A percentile compares a stretch with the other conserved stretches of the same genome.
Conservation (phyloP, 2,329 filamentous ascomycete species). For the Claviceps africana region DNA sequence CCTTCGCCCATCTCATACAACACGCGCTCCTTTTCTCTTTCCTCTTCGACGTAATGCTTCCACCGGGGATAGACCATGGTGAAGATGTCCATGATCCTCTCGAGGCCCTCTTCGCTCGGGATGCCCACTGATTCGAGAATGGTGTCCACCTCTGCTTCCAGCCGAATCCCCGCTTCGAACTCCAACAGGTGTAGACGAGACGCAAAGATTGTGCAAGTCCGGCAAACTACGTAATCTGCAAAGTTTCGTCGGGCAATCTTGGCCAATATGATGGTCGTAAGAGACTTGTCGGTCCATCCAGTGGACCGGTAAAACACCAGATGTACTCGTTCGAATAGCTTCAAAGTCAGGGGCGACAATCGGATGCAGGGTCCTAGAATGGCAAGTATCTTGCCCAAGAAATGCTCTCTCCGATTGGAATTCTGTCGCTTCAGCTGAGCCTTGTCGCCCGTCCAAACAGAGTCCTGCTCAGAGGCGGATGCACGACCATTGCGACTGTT, state of each 20-base stretch:
- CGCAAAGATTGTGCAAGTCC: constrained; percentile 77
- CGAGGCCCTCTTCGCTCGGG: constrained; percentile 49
- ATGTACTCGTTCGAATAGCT: constrained; percentile 86
- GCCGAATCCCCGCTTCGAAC: constrained; percentile 74
- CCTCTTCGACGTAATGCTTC: constrained; percentile 56
- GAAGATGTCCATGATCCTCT: constrained; percentile 57
- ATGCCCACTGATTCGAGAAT: constrained; percentile 69
- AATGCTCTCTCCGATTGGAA: constrained; percentile 58
- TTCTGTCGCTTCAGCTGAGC: constrained; percentile 15
- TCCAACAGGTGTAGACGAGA: constrained; percentile 65
- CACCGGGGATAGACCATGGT: constrained; percentile 69
- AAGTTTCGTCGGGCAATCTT: constrained; percentile 82
- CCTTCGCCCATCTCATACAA: constrained; percentile 75
- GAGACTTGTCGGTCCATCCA: constrained; percentile 92
- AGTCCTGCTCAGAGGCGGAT: constrained; percentile 28
- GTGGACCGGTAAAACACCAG: constrained; percentile 92
- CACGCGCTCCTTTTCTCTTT: constrained; percentile 61
- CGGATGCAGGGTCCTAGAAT: constrained; percentile 74
- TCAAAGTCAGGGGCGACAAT: constrained; percentile 56
- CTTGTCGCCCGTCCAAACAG: constrained; percentile 9
- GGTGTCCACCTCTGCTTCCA: constrained; percentile 68
- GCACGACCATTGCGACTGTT: constrained; percentile 42
- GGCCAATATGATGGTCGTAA: constrained; percentile 87
- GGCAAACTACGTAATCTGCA: constrained; percentile 76
- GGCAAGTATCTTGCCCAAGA: constrained; percentile 60